phyloP scores from a whole-genome alignment of 257 asterid genomes.

The Schizonepeta tenuifolia region DNA sequence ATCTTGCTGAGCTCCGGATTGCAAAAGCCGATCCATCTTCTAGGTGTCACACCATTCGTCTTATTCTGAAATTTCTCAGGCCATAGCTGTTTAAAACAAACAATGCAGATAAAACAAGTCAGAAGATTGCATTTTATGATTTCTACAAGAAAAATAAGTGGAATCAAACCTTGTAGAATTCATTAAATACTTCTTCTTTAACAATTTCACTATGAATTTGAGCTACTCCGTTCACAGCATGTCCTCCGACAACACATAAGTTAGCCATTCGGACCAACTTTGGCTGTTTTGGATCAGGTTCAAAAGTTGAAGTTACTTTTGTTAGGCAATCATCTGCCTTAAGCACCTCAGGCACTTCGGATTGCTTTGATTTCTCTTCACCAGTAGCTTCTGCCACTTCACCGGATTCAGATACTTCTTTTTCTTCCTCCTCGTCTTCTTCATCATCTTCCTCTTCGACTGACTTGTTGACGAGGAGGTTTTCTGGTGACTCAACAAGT shows the following conservation, averaged over 20 bases:
- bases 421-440: conserved; percentile 22
- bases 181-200: conserved; percentile 76
- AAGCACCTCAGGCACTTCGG: conserved; percentile 26
- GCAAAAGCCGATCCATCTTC: conserved; percentile 66
- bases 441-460: conserved; percentile 26
- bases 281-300: conserved; percentile 49
- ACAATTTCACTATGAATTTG: conserved; percentile 88
- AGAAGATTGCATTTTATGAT: background rate
- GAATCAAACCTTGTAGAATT: conserved; percentile 51
- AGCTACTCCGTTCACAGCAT: conserved; percentile 92
- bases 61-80: conserved; percentile 68
- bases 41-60: conserved; percentile 69
- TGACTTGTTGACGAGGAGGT: conserved; percentile 33
- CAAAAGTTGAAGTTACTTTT: conserved; percentile 43
- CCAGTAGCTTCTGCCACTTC: conserved; percentile 31
- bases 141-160: background rate
- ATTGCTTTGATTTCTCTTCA: conserved; percentile 29
- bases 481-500: conserved; percentile 49
- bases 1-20: conserved; percentile 57
- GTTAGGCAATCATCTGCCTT: conserved; percentile 29
- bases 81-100: conserved; percentile 49
- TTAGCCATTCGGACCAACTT: conserved; percentile 89
- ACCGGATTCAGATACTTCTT: conserved; percentile 33
- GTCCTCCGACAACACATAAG: conserved; percentile 83
- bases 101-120: conserved; percentile 27